Percentiles rank a stretch among this genome's conserved stretches.
Evolutionary conservation across 2,329 filamentous ascomycete genomes (phyloP).

Genomic region (Cyclaneusma minus): DNA sequence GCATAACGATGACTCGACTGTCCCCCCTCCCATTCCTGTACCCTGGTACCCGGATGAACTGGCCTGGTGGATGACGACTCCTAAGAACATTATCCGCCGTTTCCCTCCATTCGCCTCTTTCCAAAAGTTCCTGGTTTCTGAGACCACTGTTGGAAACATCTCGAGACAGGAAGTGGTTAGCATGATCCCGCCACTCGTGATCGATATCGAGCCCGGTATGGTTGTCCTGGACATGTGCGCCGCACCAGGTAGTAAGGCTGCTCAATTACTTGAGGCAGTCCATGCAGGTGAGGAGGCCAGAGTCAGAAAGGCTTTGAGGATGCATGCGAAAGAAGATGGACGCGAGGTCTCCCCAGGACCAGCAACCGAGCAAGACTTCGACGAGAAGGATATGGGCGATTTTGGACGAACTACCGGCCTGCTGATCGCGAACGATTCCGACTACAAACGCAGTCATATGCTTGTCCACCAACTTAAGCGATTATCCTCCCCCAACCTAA

Average conservation of each 20-base stretch:
- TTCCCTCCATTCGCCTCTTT: slow-evolving; percentile 90
- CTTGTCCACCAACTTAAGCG: slow-evolving; percentile 96
- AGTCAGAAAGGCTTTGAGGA: slow-evolving; percentile 54
- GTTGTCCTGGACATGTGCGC: slow-evolving; percentile 91
- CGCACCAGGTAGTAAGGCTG: slow-evolving; percentile 91
- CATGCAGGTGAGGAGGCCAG: slow-evolving; percentile 84
- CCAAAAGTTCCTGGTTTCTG: slow-evolving; percentile 94
- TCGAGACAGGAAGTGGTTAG: slow-evolving; percentile 94
- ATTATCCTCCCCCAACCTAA: slow-evolving; percentile 85
- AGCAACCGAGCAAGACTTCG: slow-evolving; percentile 28
- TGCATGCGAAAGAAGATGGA: slow-evolving; percentile 45
- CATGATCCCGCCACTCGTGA: slow-evolving; percentile 93
- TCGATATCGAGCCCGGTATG: slow-evolving; percentile 85
- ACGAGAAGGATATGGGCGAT: slow-evolving; percentile 44
- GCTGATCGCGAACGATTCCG: slow-evolving; percentile 87
- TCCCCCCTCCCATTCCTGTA: slow-evolving; percentile 69
- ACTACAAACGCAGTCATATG: slow-evolving; percentile 96
- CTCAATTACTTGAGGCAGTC: slow-evolving; percentile 87
- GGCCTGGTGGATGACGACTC: slow-evolving; percentile 95
- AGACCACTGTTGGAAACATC: slow-evolving; percentile 95
- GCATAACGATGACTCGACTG: slow-evolving; percentile 64
- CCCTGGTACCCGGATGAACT: slow-evolving; percentile 90
- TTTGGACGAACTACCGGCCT: slow-evolving; percentile 81
- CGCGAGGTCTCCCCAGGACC: slow-evolving; percentile 33
- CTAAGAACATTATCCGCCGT: slow-evolving; percentile 87